Evolutionary conservation across 2,329 filamentous ascomycete species (phyloP).

Genomic region (Fusarium setosum): DNA sequence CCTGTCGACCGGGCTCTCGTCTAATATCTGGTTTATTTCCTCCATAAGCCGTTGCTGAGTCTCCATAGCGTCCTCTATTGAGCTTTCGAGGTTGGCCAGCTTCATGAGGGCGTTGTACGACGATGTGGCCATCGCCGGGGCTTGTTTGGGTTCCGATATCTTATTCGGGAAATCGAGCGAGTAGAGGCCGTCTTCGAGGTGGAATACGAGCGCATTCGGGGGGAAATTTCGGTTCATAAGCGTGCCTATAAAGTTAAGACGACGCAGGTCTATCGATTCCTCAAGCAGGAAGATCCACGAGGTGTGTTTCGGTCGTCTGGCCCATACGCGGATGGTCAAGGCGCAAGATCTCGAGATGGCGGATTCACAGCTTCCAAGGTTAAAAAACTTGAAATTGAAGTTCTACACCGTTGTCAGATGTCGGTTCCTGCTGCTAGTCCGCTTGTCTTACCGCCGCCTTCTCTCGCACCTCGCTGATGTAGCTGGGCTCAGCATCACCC

Average conservation of each 20-base stretch:
- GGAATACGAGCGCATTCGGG: constrained; percentile 84
- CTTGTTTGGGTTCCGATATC: constrained; percentile 63
- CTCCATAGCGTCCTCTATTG: constrained; percentile 87
- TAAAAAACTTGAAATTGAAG: constrained; percentile 88
- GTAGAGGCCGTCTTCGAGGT: constrained; percentile 89
- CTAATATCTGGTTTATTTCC: constrained; percentile 77
- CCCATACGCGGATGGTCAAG: constrained; percentile 81
- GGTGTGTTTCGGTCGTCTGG: constrained; percentile 62
- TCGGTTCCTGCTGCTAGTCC: background rate
- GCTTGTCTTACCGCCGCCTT: constrained; percentile 72
- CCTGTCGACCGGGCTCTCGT: constrained; percentile 53
- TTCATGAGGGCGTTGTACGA: constrained; percentile 92
- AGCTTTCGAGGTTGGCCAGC: constrained; percentile 87
- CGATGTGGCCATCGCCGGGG: constrained; percentile 69
- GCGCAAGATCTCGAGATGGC: constrained; percentile 72
- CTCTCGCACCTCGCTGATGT: constrained; percentile 85
- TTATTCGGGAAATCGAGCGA: constrained; percentile 75
- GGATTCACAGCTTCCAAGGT: constrained; percentile 73
- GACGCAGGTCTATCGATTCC: constrained; percentile 75
- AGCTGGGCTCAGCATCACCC: constrained; percentile 77
- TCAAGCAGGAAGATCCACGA: constrained; percentile 76
- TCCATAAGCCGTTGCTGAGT: constrained; percentile 78
- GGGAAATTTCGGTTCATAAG: constrained; percentile 79
- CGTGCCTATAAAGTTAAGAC: constrained; percentile 81
- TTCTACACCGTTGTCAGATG: constrained; percentile 62